These are phyloP conservation scores for Pyracantha coccinea DNA, from an alignment of 331 rosid genomes.

Conservation along the genomic window DNA sequence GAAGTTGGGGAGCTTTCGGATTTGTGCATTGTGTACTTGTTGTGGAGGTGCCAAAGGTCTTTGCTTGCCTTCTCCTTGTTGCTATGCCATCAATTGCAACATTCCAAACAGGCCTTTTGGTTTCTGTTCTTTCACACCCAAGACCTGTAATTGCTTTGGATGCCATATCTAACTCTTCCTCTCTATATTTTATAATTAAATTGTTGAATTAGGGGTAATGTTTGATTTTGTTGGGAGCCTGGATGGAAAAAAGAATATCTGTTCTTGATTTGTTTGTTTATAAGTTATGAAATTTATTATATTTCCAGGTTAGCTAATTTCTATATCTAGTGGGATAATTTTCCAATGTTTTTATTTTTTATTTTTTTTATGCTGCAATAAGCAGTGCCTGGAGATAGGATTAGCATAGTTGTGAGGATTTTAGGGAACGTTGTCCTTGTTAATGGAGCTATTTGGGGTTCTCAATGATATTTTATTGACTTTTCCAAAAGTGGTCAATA, in stretches of 20 bases:
- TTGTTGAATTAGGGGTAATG: conserved; percentile 33
- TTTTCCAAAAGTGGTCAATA: conserved; percentile 33
- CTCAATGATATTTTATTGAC: conserved; percentile 27
- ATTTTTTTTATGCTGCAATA: neutral
- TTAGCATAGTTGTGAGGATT: conserved; percentile 32
- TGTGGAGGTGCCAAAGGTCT: conserved; percentile 92
- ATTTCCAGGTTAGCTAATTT: conserved; percentile 34
- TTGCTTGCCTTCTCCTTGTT: conserved; percentile 94
- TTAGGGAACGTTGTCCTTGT: conserved; percentile 31
- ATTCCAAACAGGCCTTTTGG: conserved; percentile 96
- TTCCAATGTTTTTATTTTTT: neutral
- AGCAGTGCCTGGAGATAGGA: conserved; percentile 26
- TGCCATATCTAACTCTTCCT: conserved; percentile 56
- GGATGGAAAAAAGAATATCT: conserved; percentile 65
- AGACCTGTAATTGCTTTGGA: conserved; percentile 97
- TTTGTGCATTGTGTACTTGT: conserved; percentile 96
- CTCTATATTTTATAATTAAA: conserved; percentile 18
- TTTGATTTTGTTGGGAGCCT: conserved; percentile 47
- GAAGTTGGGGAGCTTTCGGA: conserved; percentile 75
- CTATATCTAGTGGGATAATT: conserved; percentile 32
- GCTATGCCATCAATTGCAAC: conserved; percentile 99
- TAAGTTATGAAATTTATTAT: conserved; percentile 12
- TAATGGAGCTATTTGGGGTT: conserved; percentile 45
- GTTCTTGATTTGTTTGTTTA: conserved; percentile 56
- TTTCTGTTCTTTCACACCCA: conserved; percentile 95